A percentile compares a stretch with the other conserved stretches of the same genome.
These are phyloP conservation scores for Agastache rugosa DNA, from an alignment of 257 asterid genomes.

Conservation along the genomic window DNA sequence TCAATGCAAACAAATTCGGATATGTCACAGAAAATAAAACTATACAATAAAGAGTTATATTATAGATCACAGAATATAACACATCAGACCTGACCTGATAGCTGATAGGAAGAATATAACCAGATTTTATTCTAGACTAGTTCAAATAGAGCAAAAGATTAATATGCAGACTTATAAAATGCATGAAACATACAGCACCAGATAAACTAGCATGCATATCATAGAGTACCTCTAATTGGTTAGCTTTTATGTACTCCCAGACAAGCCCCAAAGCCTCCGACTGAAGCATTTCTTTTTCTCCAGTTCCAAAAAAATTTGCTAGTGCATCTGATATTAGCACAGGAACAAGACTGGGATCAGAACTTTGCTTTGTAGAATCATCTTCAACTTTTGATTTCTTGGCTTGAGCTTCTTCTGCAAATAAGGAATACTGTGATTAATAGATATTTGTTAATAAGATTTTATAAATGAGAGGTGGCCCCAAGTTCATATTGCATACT, in stretches of 20 bases:
- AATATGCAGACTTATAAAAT: background rate
- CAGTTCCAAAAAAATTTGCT: constrained; percentile 58
- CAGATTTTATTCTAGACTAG: background rate
- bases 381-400: constrained; percentile 59
- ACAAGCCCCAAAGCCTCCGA: constrained; percentile 63
- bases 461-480: constrained; percentile 7
- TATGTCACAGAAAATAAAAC: background rate
- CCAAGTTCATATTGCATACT: constrained; percentile 47
- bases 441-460: background rate
- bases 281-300: constrained; percentile 62
- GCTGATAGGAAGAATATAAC: background rate
- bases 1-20: background rate
- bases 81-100: background rate
- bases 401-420: constrained; percentile 61
- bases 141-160: constrained; percentile 15
- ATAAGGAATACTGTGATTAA: constrained; percentile 13
- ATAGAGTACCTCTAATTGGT: constrained; percentile 67
- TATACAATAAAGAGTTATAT: background rate
- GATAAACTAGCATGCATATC: constrained; percentile 4
- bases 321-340: constrained; percentile 65
- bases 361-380: constrained; percentile 37
- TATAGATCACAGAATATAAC: background rate
- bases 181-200: background rate
- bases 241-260: constrained; percentile 75
- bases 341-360: constrained; percentile 40